Evolutionary conservation across 352 stramenopile genomes (phyloP).

Genomic region (Phytophthora megakarya): DNA sequence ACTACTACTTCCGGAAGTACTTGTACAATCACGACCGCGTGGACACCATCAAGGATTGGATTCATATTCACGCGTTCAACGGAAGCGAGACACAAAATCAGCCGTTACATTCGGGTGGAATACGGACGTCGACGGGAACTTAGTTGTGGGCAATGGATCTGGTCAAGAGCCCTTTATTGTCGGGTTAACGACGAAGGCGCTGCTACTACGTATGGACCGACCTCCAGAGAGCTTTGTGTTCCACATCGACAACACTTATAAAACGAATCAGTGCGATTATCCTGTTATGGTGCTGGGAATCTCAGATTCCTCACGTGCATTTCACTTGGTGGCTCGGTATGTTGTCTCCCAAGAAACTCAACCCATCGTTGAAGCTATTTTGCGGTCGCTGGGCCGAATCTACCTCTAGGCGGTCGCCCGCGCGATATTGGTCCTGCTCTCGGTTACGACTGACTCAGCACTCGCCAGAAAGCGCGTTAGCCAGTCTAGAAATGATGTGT

Average conservation of each 20-base stretch:
- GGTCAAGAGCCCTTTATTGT: conserved; percentile 8
- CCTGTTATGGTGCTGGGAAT: background rate
- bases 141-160: conserved; percentile 5
- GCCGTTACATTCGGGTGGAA: conserved; percentile 8
- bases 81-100: background rate
- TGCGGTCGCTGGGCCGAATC: too few relatives aligned
- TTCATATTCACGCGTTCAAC: background rate
- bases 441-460: background rate
- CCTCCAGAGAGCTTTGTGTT: background rate
- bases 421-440: background rate
- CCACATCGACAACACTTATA: conserved; percentile 7
- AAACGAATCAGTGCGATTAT: background rate
- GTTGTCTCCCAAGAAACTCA: background rate
- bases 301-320: conserved; percentile 1
- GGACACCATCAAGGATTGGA: background rate
- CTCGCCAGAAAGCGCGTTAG: background rate
- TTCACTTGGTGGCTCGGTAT: conserved; percentile 2
- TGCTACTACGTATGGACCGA: background rate
- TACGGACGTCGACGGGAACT: background rate
- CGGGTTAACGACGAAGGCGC: background rate
- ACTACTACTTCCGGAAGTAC: conserved; percentile 1
- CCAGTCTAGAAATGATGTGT: background rate
- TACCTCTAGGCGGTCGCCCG: background rate
- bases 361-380: too few relatives aligned
- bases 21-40: conserved; percentile 11